Evolutionary conservation across 1,284 basidiomycete species (phyloP), one percentile per base, ranked within the genome.

Genomic region (Microbotryum saponariae): DNA sequence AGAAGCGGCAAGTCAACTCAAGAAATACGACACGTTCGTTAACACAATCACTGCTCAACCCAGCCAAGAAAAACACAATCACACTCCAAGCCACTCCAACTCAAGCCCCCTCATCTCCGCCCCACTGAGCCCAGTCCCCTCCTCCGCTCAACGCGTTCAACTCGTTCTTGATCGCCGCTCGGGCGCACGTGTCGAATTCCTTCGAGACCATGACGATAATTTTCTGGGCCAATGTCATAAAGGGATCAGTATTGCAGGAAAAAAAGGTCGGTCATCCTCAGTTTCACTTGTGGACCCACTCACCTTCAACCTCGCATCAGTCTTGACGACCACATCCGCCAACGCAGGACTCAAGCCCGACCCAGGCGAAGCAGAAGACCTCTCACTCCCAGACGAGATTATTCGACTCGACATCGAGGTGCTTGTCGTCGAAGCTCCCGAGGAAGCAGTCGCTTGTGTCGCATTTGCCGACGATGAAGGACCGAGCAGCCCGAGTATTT

Each of bases 241-340:
- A 8, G 37, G 14, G 37, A 42, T 54, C 46, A 63, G 31, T 21
- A 9, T 25, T 14, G 21, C 12, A 12, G 47, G 54, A 31, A 4
- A 57, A 4, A 57, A 31, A 50, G 23, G 29, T 37, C 31, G n/a
- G 18, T 33, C n/a, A 33, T 27, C 27, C 27, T 27, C 6, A 5
- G 6, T 27, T 27, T 27, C 27, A 27, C 5, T 6, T 27, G 27
- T 27, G 27, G 27, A 6, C 27, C 27, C 6, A 74, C 81, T 51
- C 52, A 89, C 88, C 80, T 89, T 91, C 68, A 91, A 81, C 74
- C 87, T 88, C 37, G 79, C 78, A 73, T 91, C 89, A 54, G 89
- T 83, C 75, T 90, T 90, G 51, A 85, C 66, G 7, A 91, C 81
- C 73, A 83, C 82, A 58, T 91, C 89, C 10, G 74, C 67, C 21